These are phyloP conservation scores for Trichoderma polysporum DNA, from an alignment of 2,329 filamentous ascomycete species.

Conservation along the genomic window DNA sequence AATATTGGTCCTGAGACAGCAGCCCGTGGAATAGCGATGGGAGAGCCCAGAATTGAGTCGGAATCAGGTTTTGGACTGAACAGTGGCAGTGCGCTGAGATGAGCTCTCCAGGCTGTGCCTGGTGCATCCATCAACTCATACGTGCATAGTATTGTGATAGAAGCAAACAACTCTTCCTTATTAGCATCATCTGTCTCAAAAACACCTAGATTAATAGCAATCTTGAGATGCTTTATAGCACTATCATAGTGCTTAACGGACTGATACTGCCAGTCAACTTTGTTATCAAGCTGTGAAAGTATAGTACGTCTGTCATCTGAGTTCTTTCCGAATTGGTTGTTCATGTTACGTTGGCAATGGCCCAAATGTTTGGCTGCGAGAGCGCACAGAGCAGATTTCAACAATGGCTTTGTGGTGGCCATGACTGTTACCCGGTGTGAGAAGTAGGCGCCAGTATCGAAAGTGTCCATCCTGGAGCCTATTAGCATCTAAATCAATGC, in stretches of 20 bases:
- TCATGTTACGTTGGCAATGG: not conserved
- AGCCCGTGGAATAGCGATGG: conserved; percentile 8
- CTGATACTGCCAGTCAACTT: conserved; percentile 13
- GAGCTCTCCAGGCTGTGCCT: conserved; percentile 12
- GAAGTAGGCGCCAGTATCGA: conserved; percentile 11
- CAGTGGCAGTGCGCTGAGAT: conserved; percentile 8
- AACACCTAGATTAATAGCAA: not conserved
- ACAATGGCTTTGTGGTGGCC: conserved; percentile 2
- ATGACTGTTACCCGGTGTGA: conserved; percentile 13
- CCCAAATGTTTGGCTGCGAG: conserved; percentile 4
- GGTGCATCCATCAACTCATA: conserved; percentile 14
- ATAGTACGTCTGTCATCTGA: not conserved
- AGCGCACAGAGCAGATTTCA: conserved; percentile 13
- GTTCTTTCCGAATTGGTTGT: not conserved
- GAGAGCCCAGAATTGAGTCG: not conserved
- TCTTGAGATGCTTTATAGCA: conserved; percentile 11
- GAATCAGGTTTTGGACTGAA: not conserved
- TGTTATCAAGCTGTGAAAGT: not conserved
- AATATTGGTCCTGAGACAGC: conserved; percentile 8
- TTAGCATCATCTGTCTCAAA: conserved; percentile 12
- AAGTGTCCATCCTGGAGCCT: conserved; percentile 2
- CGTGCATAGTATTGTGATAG: conserved; percentile 5
- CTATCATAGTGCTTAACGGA: not conserved
- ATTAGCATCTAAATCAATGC: not conserved
- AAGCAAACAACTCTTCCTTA: conserved; percentile 5